A percentile compares a stretch with the other conserved stretches of the same genome.
Evolutionary conservation across 73 alveolate species (phyloP).

Genomic region (Durusdinium trenchii): DNA sequence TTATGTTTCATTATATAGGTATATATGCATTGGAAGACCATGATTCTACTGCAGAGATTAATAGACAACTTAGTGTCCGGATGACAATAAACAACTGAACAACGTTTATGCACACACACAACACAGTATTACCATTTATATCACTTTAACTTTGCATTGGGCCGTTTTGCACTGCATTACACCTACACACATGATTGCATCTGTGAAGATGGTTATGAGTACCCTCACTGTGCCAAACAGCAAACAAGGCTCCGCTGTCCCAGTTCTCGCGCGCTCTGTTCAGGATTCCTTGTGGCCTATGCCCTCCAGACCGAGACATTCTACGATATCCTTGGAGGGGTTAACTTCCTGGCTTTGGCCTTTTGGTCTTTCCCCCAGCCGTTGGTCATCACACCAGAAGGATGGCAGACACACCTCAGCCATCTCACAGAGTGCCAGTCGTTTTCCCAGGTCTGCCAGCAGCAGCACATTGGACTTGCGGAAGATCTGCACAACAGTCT

Average conservation of each 20-base stretch:
- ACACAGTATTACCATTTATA: too few relatives aligned
- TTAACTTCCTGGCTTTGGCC: conserved; percentile 54
- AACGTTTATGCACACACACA: too few relatives aligned
- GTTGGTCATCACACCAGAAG: neutral
- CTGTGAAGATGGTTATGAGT: neutral
- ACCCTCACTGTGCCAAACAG: too few relatives aligned
- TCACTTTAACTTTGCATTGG: too few relatives aligned
- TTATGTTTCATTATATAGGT: neutral
- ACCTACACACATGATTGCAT: neutral
- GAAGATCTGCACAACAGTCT: conserved; percentile 38
- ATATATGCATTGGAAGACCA: neutral
- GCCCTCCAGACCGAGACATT: conserved; percentile 62
- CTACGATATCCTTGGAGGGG: conserved; percentile 82
- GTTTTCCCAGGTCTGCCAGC: conserved; percentile 13
- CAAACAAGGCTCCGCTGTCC: too few relatives aligned
- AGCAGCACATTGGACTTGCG: conserved; percentile 36
- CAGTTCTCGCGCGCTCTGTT: too few relatives aligned
- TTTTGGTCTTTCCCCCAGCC: conserved; percentile 17
- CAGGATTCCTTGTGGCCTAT: conserved; percentile 52
- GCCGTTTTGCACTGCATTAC: neutral
- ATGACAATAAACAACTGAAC: neutral
- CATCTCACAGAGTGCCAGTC: neutral
- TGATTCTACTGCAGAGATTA: neutral
- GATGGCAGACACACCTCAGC: neutral
- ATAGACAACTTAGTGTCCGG: neutral